Evolutionary conservation across 2,329 filamentous ascomycete genomes (phyloP), one percentile per base, ranked within the genome.

Genomic region (Calonectria ilicicola): DNA sequence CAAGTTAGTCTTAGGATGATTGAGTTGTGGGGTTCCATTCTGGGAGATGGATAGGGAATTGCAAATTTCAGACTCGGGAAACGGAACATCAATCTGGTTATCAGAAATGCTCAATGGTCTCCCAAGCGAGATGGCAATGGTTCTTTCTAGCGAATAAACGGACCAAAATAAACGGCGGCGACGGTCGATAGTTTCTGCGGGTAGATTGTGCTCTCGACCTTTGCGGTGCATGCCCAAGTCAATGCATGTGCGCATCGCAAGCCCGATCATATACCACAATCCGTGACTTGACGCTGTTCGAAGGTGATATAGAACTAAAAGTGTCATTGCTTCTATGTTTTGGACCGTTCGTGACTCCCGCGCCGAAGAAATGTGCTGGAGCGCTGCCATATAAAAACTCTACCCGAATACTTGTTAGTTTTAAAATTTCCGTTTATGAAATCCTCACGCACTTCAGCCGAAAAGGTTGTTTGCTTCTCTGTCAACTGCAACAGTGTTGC

Each of bases 151-250:
- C 7, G 58, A 63, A 23, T 63, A 63, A 27, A 63, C 58, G 8
- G 58, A 44, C 58, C 58, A 63, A 32, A 63, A 63, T 23, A 63
- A 46, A n/a, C 58, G 58, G 8, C 58, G 58, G 10, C 58, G 58
- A 15, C 40, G 38, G 38, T 63, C 58, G 6, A 63, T 23, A 15
- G 23, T 17, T 9, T 63, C 58, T 3, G 4, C 23, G 0, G 40
- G 17, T 8, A 63, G 21, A n/a, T 29, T 44, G 8, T 46, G 58
- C 14, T 63, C 58, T 5, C 58, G 58, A 6, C 58, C 35, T 32
- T 63, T 63, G 14, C 58, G 58, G 10, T 63, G 58, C 58, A 63
- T 63, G 5, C 58, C 58, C 10, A 63, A 10, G 19, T 63, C 58
- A 23, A 63, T 63, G 40, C 58, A 63, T 1, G 58, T 63, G 1